Conservation (phyloP, 1,139 yeast species). For the Nakaseomyces sp. region DNA sequence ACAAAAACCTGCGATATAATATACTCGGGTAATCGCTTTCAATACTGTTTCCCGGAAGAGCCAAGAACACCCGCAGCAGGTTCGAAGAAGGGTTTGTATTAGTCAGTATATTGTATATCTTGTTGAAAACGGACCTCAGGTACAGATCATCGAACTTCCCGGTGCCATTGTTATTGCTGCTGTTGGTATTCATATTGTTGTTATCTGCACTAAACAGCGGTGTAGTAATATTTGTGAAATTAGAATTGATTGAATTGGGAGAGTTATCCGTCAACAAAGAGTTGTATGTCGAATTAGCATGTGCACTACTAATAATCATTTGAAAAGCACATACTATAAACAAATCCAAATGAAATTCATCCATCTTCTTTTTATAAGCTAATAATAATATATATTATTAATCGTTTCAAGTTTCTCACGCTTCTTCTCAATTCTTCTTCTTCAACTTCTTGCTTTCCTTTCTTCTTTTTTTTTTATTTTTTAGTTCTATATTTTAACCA, state of each 20-base stretch:
- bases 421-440: background rate
- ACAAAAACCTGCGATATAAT: constrained; percentile 1
- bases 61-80: background rate
- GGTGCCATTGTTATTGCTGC: background rate
- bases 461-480: too few relatives aligned
- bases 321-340: constrained; percentile 1
- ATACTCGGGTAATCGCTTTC: background rate
- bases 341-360: constrained; percentile 2
- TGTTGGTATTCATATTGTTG: too few relatives aligned
- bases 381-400: too few relatives aligned
- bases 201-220: background rate
- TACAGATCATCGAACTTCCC: constrained; percentile 1
- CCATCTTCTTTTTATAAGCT: background rate
- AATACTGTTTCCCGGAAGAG: background rate
- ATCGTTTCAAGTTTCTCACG: background rate
- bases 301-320: background rate
- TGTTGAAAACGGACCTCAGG: background rate
- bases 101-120: background rate
- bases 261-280: constrained; percentile 3
- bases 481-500: too few relatives aligned
- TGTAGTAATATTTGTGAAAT: constrained; percentile 1
- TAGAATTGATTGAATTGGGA: constrained; percentile 1
- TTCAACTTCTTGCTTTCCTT: too few relatives aligned
- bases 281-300: background rate
- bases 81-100: constrained; percentile 1